Evolutionary conservation across 768 basidiomycete species (phyloP), one percentile per base, ranked within the genome.

Genomic region (Mycena haematopus): DNA sequence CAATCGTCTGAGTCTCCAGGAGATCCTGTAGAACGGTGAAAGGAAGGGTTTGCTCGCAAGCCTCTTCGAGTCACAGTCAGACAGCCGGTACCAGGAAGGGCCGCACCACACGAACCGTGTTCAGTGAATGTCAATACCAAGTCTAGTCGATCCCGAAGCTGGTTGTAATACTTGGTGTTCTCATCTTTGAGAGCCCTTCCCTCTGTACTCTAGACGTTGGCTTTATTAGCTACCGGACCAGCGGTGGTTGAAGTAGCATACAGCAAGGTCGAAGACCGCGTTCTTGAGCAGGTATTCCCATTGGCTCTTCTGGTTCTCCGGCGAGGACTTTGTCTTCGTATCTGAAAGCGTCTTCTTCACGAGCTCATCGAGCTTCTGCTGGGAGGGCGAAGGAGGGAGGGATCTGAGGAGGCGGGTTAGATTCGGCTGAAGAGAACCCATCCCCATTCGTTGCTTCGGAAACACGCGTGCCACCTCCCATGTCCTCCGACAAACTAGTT

Each of bases 1-100:
- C 74, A 64, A 96, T 90, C 7, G 94, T 95, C 65, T 95, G 92
- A 0, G 86, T 87, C 73, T 96, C 94, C 53, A 96, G 79, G 21
- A 96, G 80, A 69, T 94, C 92, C 71, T 93, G 89, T 1, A 95
- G 83, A 15, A 91, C 80, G 35, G 79, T 79, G 63, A 95, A 87
- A 1, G 92, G 88, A 65, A 93, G 88, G 2, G 82, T 82, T 42
- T 82, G 80, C 65, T 95, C 93, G 68, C 89, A 91, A n/a, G 87
- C 89, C 69, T 92, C 92, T 92, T 24, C 29, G 24, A 14, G 13
- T 0, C 27, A 0, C 7, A 65, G 52, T 63, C 61, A 31, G 56
- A 17, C 6, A 27, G 56, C 11, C 8, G 27, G 15, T 14, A 46
- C 8, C 38, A 25, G 46, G 17, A n/a, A 45, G 58, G 22, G 19